Conservation (phyloP, 2,329 filamentous ascomycete species). For the Diaporthe capsici region DNA sequence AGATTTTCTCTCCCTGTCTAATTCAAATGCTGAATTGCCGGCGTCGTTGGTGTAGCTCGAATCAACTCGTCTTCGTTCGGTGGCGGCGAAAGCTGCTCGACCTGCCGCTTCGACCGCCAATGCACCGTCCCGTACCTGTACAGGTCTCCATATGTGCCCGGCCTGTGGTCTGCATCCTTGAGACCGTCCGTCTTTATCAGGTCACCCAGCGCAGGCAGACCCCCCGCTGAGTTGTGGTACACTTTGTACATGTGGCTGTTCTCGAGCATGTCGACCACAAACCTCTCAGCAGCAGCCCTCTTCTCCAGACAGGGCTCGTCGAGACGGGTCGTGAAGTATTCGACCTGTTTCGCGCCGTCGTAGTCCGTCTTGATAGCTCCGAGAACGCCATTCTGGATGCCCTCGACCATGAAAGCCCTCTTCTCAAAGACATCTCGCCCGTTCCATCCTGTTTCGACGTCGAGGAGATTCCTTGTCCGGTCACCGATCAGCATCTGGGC, state of each 20-base stretch:
- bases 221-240: conserved; percentile 18
- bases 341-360: conserved; percentile 26
- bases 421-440: conserved; percentile 12
- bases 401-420: conserved; percentile 11
- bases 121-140: conserved; percentile 24
- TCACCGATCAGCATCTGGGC: conserved; percentile 28
- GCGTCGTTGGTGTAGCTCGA: background rate
- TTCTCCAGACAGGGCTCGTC: conserved; percentile 21
- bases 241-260: conserved; percentile 28
- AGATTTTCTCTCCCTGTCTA: background rate
- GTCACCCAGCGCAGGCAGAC: conserved; percentile 18
- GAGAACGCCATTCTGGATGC: conserved; percentile 4
- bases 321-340: conserved; percentile 24
- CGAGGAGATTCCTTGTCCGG: conserved; percentile 14
- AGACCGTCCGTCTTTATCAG: conserved; percentile 34
- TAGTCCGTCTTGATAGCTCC: conserved; percentile 18
- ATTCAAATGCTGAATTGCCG: background rate
- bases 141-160: conserved; percentile 11
- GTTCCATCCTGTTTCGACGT: conserved; percentile 2
- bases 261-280: conserved; percentile 38
- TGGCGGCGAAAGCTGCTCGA: conserved; percentile 4
- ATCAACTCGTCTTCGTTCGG: background rate
- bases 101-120: conserved; percentile 9
- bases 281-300: conserved; percentile 8
- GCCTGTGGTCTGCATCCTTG: conserved; percentile 15